Percentiles rank a stretch among this genome's conserved stretches.
These are phyloP conservation scores for Urostyla sp. DNA, from an alignment of 73 alveolate species.

Conservation along the genomic window DNA sequence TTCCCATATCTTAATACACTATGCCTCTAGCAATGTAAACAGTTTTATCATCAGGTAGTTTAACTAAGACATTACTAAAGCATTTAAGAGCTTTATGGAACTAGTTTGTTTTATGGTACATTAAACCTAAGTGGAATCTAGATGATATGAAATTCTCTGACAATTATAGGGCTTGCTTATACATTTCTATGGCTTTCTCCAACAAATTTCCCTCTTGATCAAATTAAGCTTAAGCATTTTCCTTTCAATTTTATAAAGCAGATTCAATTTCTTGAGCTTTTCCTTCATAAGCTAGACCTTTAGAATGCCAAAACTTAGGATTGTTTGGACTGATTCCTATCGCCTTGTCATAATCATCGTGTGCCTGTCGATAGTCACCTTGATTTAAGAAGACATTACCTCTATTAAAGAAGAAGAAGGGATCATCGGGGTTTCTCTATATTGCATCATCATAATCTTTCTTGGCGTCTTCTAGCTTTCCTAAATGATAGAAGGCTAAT, in stretches of 20 bases:
- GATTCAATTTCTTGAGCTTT: constrained; percentile 29
- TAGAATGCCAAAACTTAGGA: constrained; percentile 86
- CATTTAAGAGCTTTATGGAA: constrained; percentile 84
- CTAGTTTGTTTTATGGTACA: constrained; percentile 79
- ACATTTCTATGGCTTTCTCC: constrained; percentile 84
- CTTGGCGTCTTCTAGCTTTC: constrained; percentile 70
- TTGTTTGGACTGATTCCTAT: constrained; percentile 72
- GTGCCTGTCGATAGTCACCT: constrained; percentile 78
- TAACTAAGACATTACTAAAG: constrained; percentile 73
- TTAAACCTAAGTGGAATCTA: constrained; percentile 81
- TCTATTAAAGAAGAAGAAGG: constrained; percentile 80
- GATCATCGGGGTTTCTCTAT: constrained; percentile 73
- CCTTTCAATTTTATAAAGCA: constrained; percentile 9
- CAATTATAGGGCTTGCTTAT: constrained; percentile 70
- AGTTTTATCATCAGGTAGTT: constrained; percentile 70
- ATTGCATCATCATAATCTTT: constrained; percentile 85
- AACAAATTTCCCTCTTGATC: too few relatives aligned
- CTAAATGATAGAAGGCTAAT: constrained; percentile 80
- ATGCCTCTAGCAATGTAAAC: constrained; percentile 84
- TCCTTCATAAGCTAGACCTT: constrained; percentile 90
- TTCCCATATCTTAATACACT: constrained; percentile 87
- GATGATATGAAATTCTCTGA: constrained; percentile 51
- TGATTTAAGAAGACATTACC: constrained; percentile 85
- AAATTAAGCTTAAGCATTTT: neutral
- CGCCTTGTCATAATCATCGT: constrained; percentile 83